Conservation (phyloP, 164 flowering plant species). For the Litsea cubeba region DNA sequence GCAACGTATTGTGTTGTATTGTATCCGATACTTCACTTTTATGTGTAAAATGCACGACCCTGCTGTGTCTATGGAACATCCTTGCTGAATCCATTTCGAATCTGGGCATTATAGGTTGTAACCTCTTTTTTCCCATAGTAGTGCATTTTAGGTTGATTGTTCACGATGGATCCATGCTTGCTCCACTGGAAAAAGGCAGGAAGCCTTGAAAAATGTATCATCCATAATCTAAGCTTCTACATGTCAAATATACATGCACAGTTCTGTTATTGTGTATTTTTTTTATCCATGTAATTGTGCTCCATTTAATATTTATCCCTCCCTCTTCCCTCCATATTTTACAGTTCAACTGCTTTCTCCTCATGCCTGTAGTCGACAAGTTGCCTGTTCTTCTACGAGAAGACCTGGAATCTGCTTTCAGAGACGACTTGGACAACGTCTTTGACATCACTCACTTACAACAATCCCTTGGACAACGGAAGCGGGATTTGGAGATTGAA, state of each 20-base stretch:
- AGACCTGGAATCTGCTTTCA: constrained; percentile 79
- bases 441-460: constrained; percentile 71
- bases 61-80: too few relatives aligned
- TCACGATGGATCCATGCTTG: too few relatives aligned
- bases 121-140: too few relatives aligned
- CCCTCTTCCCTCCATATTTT: neutral
- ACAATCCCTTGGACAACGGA: constrained; percentile 57
- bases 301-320: neutral
- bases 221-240: too few relatives aligned
- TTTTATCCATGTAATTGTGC: neutral
- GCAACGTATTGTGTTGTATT: too few relatives aligned
- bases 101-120: too few relatives aligned
- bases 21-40: too few relatives aligned
- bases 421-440: constrained; percentile 67
- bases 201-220: too few relatives aligned
- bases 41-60: too few relatives aligned
- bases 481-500: constrained; percentile 72
- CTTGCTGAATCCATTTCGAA: too few relatives aligned
- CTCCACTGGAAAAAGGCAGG: too few relatives aligned
- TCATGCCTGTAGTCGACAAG: constrained; percentile 96
- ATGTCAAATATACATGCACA: neutral
- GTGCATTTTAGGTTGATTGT: too few relatives aligned
- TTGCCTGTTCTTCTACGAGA: constrained; percentile 81
- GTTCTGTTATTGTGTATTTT: neutral
- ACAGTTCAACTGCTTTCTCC: constrained; percentile 98